Percentiles rank a stretch among this genome's conserved stretches.
These are phyloP conservation scores for Amanita rubescens DNA, from an alignment of 768 basidiomycete genomes.

Conservation along the genomic window DNA sequence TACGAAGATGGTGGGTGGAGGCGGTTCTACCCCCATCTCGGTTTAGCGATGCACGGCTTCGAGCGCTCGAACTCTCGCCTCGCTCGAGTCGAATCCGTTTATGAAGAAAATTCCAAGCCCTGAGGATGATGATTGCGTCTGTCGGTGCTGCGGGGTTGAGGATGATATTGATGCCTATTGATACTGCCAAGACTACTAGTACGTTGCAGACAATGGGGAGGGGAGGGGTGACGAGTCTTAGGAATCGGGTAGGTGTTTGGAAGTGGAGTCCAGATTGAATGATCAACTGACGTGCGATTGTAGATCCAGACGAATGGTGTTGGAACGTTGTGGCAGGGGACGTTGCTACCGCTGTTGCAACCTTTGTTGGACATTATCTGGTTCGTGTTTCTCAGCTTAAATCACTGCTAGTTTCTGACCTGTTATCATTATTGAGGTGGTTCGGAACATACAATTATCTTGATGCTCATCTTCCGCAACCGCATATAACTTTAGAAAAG, in stretches of 20 bases:
- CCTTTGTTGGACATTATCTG: slow-evolving; percentile 89
- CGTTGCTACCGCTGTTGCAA: slow-evolving; percentile 89
- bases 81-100: slow-evolving; percentile 70
- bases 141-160: slow-evolving; percentile 77
- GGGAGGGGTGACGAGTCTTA: slow-evolving; percentile 57
- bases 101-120: slow-evolving; percentile 53
- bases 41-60: slow-evolving; percentile 95
- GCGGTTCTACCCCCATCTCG: slow-evolving; percentile 83
- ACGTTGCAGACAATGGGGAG: slow-evolving; percentile 89
- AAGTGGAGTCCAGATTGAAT: not conserved
- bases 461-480: slow-evolving; percentile 48
- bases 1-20: slow-evolving; percentile 73
- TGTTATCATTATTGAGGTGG: slow-evolving; percentile 41
- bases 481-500: slow-evolving; percentile 45
- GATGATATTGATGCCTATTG: slow-evolving; percentile 89
- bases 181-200: slow-evolving; percentile 94
- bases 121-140: slow-evolving; percentile 70
- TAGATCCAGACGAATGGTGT: slow-evolving; percentile 69
- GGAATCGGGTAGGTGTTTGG: slow-evolving; percentile 41
- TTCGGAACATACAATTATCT: slow-evolving; percentile 84
- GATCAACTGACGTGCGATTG: not conserved
- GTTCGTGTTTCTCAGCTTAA: slow-evolving; percentile 28
- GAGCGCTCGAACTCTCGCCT: slow-evolving; percentile 84
- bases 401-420: not conserved
- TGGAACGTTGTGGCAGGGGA: slow-evolving; percentile 82